phyloP scores from a whole-genome alignment of 257 asterid species.

The Solanum bulbocastanum region DNA sequence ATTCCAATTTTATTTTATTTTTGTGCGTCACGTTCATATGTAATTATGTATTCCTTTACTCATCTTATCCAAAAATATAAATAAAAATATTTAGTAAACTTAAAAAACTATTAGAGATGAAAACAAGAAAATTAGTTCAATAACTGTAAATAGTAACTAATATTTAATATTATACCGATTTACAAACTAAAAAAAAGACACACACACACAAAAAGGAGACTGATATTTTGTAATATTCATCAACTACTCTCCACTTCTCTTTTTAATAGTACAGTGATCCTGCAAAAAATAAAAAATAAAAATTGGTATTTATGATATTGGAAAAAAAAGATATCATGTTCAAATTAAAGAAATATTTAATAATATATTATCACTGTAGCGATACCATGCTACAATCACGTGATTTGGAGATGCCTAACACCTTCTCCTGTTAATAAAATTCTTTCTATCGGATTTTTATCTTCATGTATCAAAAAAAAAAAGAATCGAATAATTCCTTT shows the following conservation, averaged over 20 bases:
- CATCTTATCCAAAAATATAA: not conserved
- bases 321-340: not conserved
- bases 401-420: no score
- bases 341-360: not conserved
- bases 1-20: no score
- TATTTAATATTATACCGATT: not conserved
- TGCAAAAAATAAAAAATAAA: slow-evolving; percentile 5
- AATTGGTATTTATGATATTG: not conserved
- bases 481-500: not conserved
- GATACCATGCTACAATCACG: not conserved
- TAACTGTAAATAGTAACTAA: not conserved
- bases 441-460: no score
- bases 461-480: no score
- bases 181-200: not conserved
- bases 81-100: no score
- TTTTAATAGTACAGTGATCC: slow-evolving; percentile 62
- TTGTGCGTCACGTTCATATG: not conserved
- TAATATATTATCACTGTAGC: not conserved
- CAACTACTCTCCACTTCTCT: not conserved
- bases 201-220: no score
- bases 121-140: not conserved
- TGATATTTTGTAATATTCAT: not conserved
- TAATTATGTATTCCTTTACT: not conserved
- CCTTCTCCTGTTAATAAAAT: no score
- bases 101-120: not conserved